A percentile compares a stretch with the other conserved stretches of the same genome.
phyloP scores from a whole-genome alignment of 192 early-diverging fungal genomes.

The Physocladia obscura region DNA sequence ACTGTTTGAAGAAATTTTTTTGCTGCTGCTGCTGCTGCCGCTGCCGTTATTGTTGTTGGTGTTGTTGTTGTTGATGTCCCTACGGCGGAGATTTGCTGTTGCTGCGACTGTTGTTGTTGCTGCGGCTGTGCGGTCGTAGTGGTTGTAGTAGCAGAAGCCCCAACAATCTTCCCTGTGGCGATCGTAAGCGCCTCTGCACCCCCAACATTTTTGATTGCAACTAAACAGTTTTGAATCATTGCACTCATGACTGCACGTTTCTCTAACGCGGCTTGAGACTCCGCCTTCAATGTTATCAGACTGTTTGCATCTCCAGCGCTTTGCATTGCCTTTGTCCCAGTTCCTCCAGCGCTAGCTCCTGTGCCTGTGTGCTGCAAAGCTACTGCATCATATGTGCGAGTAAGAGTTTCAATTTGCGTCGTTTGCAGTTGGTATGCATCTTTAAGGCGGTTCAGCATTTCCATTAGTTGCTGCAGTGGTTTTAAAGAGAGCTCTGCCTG shows the following conservation, averaged over 20 bases:
- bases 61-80: background rate
- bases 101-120: background rate
- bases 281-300: no score
- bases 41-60: no score
- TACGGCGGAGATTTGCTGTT: background rate
- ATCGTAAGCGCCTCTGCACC: no score
- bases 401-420: background rate
- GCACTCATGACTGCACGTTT: no score
- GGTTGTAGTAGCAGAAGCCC: background rate
- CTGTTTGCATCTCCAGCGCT: no score
- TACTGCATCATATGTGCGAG: background rate
- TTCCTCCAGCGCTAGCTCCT: background rate
- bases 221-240: no score
- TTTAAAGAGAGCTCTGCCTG: background rate
- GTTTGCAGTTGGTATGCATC: background rate
- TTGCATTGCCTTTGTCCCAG: background rate
- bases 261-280: no score
- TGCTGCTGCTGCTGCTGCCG: no score
- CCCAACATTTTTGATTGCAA: no score
- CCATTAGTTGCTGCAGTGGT: background rate
- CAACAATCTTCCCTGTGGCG: no score
- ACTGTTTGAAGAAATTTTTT: background rate
- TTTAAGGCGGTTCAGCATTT: background rate
- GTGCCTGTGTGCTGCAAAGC: background rate
- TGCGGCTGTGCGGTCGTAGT: no score